Conservation (phyloP, 1,284 basidiomycete species). For the Phylloporus gajari region DNA sequence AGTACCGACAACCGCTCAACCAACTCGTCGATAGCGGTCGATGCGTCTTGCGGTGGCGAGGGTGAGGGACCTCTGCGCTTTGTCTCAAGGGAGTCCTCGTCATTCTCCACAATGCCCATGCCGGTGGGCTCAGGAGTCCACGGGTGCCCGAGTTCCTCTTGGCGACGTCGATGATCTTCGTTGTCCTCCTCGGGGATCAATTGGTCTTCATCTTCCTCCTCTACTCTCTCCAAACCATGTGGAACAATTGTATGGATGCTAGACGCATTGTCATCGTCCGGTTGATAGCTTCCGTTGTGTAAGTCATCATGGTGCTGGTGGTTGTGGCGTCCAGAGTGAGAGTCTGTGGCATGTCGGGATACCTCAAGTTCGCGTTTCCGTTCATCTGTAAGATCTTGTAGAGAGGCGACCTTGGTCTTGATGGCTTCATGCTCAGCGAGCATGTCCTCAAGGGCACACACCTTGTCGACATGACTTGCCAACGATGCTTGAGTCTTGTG, state of each 20-base stretch:
- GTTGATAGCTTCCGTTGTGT: constrained; percentile 46
- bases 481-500: constrained; percentile 87
- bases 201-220: constrained; percentile 78
- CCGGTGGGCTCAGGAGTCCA: constrained; percentile 79
- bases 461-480: constrained; percentile 85
- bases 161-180: constrained; percentile 57
- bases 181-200: constrained; percentile 56
- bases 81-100: constrained; percentile 39
- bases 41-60: constrained; percentile 30
- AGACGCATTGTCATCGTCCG: constrained; percentile 67
- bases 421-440: constrained; percentile 90
- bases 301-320: constrained; percentile 40
- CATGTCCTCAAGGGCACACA: constrained; percentile 83
- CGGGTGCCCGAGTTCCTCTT: constrained; percentile 72
- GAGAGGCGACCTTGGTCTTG: constrained; percentile 79
- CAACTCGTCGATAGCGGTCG: constrained; percentile 65
- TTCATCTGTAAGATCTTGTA: constrained; percentile 78
- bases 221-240: constrained; percentile 77
- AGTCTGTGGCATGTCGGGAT: constrained; percentile 30
- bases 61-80: constrained; percentile 30
- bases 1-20: constrained; percentile 77
- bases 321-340: constrained; percentile 38
- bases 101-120: constrained; percentile 69
- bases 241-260: constrained; percentile 73
- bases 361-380: constrained; percentile 50